Evolutionary conservation across 768 basidiomycete species (phyloP), one percentile per base, ranked within the genome.

Genomic region (Naganishia vaughanmartiniae): DNA sequence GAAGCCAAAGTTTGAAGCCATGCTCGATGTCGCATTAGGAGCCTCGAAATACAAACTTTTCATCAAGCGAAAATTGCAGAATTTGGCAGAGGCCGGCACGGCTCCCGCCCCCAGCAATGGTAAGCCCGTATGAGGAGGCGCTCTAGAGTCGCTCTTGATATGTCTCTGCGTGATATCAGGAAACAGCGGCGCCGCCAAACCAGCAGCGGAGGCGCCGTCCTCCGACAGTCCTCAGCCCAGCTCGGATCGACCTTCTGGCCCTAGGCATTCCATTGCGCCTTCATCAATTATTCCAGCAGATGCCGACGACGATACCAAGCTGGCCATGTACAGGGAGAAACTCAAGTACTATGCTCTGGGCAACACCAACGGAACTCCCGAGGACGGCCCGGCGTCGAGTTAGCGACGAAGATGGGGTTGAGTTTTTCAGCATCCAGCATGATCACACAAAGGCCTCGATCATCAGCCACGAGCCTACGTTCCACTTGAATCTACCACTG

Each of bases 1-100:
- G 56, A 74, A 79, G 31, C 72, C 56, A 28, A 66, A 66, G 33
- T 72, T 60, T 24, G 71, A 68, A 33, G 46, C 54, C 11, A 39
- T 66, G 34, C 53, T 72, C 14, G 63, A 67, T 46, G 17, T 46
- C 21, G 45, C 48, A 17, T 30, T 72, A 10, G 71, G 71, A 14
- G 28, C 65, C 12, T 58, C 66, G 19, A 46, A 55, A 14, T 72
- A 53, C 66, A 72, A 67, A 57, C 30, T 67, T 24, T 72, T 67
- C 56, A 54, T 72, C 24, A 72, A 72, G 56, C 66, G 71, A 21
- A 69, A 69, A 57, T 21, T 69, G 42, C 55, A 57, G 42, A 69
- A 57, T n/a, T 31, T 69, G 11, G 65, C 65, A 21, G 60, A 63
- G 39, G 60, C 42, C 11, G 42, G 60, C 15, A 58, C 57, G 33